phyloP scores from a whole-genome alignment of 1,284 basidiomycete genomes.

The Puccinia polysora region DNA sequence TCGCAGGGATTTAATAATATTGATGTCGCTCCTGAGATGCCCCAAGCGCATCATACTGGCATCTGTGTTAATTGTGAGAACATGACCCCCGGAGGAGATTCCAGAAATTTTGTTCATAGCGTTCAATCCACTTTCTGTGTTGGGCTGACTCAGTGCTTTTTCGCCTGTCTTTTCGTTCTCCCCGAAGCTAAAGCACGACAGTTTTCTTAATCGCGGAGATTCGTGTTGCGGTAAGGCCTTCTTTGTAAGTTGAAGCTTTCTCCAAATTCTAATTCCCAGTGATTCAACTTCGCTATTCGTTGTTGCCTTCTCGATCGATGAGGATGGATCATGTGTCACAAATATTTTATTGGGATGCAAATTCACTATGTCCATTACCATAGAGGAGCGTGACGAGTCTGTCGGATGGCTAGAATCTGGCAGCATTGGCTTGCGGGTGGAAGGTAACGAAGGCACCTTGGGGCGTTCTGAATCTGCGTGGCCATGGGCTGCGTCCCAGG shows the following conservation, averaged over 20 bases:
- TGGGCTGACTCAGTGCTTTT: background rate
- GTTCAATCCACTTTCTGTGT: background rate
- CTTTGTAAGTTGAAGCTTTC: background rate
- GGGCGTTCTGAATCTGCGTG: background rate
- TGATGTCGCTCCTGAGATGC: constrained; percentile 9
- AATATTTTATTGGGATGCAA: background rate
- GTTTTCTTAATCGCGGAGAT: background rate
- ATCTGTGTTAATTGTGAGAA: background rate
- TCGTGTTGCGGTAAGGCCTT: background rate
- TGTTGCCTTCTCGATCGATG: background rate
- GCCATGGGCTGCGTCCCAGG: background rate
- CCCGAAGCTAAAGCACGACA: background rate
- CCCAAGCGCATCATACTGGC: background rate
- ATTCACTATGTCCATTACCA: constrained; percentile 7
- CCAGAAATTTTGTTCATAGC: background rate
- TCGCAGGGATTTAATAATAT: constrained; percentile 20
- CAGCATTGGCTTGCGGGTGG: background rate
- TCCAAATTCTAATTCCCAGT: background rate
- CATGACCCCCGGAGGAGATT: background rate
- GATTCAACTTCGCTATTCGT: background rate
- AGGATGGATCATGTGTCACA: background rate
- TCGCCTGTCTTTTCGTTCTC: constrained; percentile 5
- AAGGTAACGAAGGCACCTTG: background rate
- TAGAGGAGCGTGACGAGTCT: background rate
- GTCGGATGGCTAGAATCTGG: background rate